phyloP scores from a whole-genome alignment of 257 asterid species.

The Echites panduratus region DNA sequence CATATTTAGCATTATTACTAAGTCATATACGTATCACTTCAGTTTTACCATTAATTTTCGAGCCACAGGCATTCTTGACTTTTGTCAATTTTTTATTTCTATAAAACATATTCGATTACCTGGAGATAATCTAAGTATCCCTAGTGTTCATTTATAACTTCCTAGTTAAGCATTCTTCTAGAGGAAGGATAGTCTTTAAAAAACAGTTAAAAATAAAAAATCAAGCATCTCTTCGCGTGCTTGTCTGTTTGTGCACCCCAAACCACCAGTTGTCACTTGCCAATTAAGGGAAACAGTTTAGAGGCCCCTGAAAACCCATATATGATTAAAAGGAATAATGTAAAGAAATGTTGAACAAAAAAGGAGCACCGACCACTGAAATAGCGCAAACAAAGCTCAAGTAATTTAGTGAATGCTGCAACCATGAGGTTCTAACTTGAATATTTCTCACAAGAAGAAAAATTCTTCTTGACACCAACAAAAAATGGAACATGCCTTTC shows the following conservation, averaged over 20 bases:
- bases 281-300: not conserved
- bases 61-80: not conserved
- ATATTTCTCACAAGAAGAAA: not conserved
- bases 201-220: no score
- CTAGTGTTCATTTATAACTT: not conserved
- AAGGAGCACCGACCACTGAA: not conserved
- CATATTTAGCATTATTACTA: no score
- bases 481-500: not conserved
- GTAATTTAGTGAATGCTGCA: not conserved
- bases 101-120: not conserved
- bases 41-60: no score
- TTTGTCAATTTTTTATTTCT: not conserved
- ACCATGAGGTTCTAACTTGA: not conserved
- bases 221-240: not conserved
- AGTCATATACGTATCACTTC: not conserved
- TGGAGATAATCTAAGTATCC: not conserved
- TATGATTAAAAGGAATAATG: not conserved
- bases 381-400: not conserved
- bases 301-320: not conserved
- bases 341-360: no score
- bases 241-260: not conserved
- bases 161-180: not conserved
- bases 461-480: not conserved
- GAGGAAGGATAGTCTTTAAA: not conserved
- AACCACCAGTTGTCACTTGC: not conserved